A percentile compares a stretch with the other conserved stretches of the same genome.
phyloP scores from a whole-genome alignment of 108 stramenopile species.

The Nannochloropsis gaditana region DNA sequence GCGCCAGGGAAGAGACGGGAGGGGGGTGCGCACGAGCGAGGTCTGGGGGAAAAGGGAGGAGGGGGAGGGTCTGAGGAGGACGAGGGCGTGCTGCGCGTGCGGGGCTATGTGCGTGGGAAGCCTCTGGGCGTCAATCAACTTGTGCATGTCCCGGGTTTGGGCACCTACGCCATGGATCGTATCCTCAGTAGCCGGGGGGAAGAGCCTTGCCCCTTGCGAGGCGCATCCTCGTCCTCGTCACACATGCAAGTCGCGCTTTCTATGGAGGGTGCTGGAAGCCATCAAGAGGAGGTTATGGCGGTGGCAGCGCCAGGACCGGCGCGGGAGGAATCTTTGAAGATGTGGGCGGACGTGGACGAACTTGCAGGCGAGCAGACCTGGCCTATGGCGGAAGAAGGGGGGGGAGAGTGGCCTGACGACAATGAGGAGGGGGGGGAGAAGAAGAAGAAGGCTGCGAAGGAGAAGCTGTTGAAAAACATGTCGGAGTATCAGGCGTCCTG shows the following conservation, averaged over 20 bases:
- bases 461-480: background rate
- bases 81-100: slow-evolving; percentile 62
- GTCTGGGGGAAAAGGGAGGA: slow-evolving; percentile 57
- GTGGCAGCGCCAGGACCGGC: slow-evolving; percentile 34
- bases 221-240: background rate
- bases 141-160: slow-evolving; percentile 78
- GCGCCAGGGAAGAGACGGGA: slow-evolving; percentile 28
- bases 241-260: background rate
- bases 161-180: slow-evolving; percentile 68
- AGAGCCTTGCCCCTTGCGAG: slow-evolving; percentile 43
- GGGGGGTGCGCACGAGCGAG: no score
- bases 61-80: slow-evolving; percentile 50
- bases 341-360: slow-evolving; percentile 83
- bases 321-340: slow-evolving; percentile 63
- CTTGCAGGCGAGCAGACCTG: slow-evolving; percentile 97
- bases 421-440: background rate
- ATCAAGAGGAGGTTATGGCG: slow-evolving; percentile 3
- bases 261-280: background rate
- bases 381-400: slow-evolving; percentile 81
- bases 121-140: slow-evolving; percentile 75
- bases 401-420: slow-evolving; percentile 25
- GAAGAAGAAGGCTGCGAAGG: background rate
- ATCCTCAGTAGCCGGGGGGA: slow-evolving; percentile 16
- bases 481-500: slow-evolving; percentile 17
- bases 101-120: slow-evolving; percentile 81